Percentiles rank a stretch among this genome's conserved stretches.
Evolutionary conservation across 176 grass and related monocot genomes (phyloP).

Genomic region (Leersia perrieri): DNA sequence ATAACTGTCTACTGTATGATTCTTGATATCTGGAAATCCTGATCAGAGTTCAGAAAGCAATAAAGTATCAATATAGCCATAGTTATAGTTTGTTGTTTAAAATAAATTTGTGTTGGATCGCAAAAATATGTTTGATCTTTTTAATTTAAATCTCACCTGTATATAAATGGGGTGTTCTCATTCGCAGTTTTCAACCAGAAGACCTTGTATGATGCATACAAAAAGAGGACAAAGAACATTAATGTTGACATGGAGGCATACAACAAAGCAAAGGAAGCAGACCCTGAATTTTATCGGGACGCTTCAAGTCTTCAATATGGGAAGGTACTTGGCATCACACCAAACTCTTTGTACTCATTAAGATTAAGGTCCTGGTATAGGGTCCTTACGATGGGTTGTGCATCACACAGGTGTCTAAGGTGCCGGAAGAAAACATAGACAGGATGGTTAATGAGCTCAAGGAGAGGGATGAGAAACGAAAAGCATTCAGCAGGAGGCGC

Average conservation of each 20-base stretch:
- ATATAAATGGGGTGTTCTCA: not conserved
- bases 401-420: conserved; percentile 45
- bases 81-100: not conserved
- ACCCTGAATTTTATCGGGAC: conserved; percentile 89
- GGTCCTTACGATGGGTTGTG: not conserved
- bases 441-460: conserved; percentile 85
- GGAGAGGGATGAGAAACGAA: conserved; percentile 56
- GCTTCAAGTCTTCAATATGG: conserved; percentile 97
- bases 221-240: conserved; percentile 87
- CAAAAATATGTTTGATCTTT: not conserved
- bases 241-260: conserved; percentile 86
- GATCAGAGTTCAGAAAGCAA: not conserved
- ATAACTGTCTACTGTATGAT: not conserved
- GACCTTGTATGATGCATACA: conserved; percentile 87
- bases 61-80: not conserved
- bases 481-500: conserved; percentile 87
- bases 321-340: conserved; percentile 34
- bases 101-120: not conserved
- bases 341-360: not conserved
- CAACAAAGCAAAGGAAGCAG: conserved; percentile 80
- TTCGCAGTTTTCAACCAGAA: conserved; percentile 91
- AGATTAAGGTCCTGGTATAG: not conserved
- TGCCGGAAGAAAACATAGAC: conserved; percentile 68
- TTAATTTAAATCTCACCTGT: not conserved
- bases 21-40: not conserved